Base-by-base conservation (phyloP, 2,329 filamentous ascomycete genomes). In the Penicillium sp. region DNA sequence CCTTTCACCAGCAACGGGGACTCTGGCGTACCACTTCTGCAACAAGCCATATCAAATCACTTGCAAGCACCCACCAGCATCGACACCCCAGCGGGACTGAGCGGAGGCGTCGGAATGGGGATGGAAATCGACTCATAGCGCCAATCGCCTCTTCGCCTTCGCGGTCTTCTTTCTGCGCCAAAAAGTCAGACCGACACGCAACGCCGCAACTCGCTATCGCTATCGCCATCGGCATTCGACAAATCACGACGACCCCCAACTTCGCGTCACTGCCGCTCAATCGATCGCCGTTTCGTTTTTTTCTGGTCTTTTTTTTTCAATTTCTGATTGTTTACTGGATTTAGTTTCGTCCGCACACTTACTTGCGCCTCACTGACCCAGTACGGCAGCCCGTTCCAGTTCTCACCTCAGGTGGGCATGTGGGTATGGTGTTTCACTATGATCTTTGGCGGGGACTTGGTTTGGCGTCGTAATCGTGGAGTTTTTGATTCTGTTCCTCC, bases 71-170 rank as follows among this genome's bases (percentile, higher is more conserved):
- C 55, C 34, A 33, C 45, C 46, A 42, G 39, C 41, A 48, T 48
- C 36, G 46, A 44, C 21, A 41, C 32, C 35, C 42, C 44, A 42
- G 25, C 37, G 31, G 53, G 45, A 49, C 47, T 59, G 57, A 66
- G 55, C 44, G 53, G 47, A 45, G 57, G 58, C 43, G 52, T 58
- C 40, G 63, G 47, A 50, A 62, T 60, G 58, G 63, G 63, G 33
- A 69, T 69, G 65, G 67, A 69, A 33, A 66, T 70, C 42, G 67
- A 70, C 42, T 53, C 56, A 20, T 67, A 42, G 39, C 15, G 8
- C 7, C 18, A 23, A 31, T 11, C 20, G 13, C 27, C 19, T 17
- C 13, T 18, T 7, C 19, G 16, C 33, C 16, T 25, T 34, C 19
- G 4, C 14, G 13, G n/a, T 14, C 31, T 13, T 36, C 9, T 17